Evolutionary conservation across 2,329 filamentous ascomycete genomes (phyloP), one percentile per base, ranked within the genome.

Genomic region (Phialocephala sp.): DNA sequence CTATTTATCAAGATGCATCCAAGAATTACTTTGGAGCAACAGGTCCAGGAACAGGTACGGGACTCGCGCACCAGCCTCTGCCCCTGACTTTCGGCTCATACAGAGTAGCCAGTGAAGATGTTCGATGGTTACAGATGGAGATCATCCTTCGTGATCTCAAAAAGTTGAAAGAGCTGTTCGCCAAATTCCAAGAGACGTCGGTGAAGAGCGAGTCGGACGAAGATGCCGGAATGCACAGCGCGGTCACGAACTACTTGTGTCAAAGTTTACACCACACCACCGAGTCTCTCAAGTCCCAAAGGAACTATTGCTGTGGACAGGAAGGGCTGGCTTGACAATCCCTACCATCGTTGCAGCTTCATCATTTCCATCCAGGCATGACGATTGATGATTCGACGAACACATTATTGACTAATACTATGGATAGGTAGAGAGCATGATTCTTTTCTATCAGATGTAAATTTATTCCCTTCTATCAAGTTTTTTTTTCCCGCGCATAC

Each of bases 81-180:
- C 79, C 79, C 0, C 76, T 83, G 27, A 81, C 79, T 36, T 74
- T 83, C 22, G 81, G 81, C 4, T 78, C 76, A 4, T 83, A 82
- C 69, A 79, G 79, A n/a, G 73, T 82, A 24, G 78, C 79, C 35
- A 76, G 78, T n/a, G 81, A 83, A 62, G 80, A 83, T 65, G 78
- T 80, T 12, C 75, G 79, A 52, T 81, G 81, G 80, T 68, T 84
- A 9, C 80, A 84, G 73, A 78, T 82, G 27, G 80, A 83, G 70
- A 80, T 84, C 11, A 72, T 84, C 24, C 74, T 79, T n/a, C 73
- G 80, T n/a, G 83, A 84, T 70, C 74, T 85, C 32, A 75, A 77
- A 43, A 83, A 81, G 72, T 76, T 85, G 39, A 79, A 83, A 63
- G 79, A 81, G 50, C 77, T 83, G 11, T 82, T 83, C 65, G 70